Evolutionary conservation across 208 protist genomes (phyloP).

Genomic region (Trypanosoma boissoni): DNA sequence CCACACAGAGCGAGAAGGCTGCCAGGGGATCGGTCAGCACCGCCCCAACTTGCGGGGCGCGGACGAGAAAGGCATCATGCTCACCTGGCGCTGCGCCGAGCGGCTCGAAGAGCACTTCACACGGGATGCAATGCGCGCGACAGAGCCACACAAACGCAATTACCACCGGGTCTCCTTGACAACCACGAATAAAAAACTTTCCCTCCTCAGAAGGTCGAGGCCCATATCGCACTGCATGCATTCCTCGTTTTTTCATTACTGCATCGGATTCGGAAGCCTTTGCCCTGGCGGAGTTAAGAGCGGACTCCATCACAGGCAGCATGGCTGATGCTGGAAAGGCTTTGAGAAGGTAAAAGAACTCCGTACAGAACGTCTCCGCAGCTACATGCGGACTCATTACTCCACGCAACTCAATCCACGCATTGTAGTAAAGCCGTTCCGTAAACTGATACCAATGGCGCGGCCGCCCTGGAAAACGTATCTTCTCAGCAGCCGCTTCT

Average conservation of each 20-base stretch:
- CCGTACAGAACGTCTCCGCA: conserved; percentile 61
- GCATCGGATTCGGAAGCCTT: conserved; percentile 12
- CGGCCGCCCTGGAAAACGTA: conserved; percentile 5
- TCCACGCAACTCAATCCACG: conserved; percentile 54
- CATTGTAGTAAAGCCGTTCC: conserved; percentile 34
- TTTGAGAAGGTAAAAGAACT: conserved; percentile 62
- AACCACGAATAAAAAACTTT: conserved; percentile 48
- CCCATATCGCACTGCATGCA: background rate
- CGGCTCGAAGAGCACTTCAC: conserved; percentile 52
- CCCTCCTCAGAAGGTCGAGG: background rate
- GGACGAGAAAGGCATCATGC: conserved; percentile 20
- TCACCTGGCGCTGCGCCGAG: conserved; percentile 5
- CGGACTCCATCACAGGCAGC: conserved; percentile 51
- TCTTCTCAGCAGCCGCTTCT: background rate
- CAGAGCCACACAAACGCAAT: conserved; percentile 75
- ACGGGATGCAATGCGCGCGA: conserved; percentile 60
- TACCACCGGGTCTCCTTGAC: conserved; percentile 59
- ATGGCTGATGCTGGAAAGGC: conserved; percentile 37
- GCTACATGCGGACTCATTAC: conserved; percentile 61
- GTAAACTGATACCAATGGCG: conserved; percentile 65
- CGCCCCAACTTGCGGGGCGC: background rate
- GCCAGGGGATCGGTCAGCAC: conserved; percentile 27
- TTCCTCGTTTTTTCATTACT: background rate
- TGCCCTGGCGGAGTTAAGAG: conserved; percentile 36
- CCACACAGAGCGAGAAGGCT: conserved; percentile 24